Evolutionary conservation across 208 protist species (phyloP).

Genomic region (Crithidia sp.): DNA sequence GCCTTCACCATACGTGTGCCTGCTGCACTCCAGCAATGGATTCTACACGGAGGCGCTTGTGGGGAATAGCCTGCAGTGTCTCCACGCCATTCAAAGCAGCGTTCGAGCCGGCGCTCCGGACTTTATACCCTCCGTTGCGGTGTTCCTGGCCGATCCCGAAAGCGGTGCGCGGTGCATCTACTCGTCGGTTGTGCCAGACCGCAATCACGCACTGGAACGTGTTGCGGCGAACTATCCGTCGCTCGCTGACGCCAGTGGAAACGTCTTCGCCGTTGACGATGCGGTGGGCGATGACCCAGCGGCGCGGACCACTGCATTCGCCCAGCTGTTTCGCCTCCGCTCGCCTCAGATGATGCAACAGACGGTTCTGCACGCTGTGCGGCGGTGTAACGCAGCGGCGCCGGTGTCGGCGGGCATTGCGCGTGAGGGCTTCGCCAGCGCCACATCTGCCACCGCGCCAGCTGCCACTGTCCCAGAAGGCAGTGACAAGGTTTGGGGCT

Average conservation of each 20-base stretch:
- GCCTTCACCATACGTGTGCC: slow-evolving; percentile 39
- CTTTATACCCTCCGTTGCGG: slow-evolving; percentile 64
- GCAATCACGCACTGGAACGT: slow-evolving; percentile 47
- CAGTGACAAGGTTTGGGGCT: slow-evolving; percentile 46
- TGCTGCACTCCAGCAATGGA: slow-evolving; percentile 66
- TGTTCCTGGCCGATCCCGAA: slow-evolving; percentile 67
- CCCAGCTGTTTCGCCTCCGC: slow-evolving; percentile 36
- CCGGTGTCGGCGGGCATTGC: slow-evolving; percentile 1
- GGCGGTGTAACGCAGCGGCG: slow-evolving; percentile 1
- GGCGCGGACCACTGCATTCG: slow-evolving; percentile 25
- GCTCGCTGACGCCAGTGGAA: slow-evolving; percentile 18
- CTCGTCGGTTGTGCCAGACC: slow-evolving; percentile 51
- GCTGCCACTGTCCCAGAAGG: neutral
- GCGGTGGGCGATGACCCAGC: neutral
- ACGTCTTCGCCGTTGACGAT: slow-evolving; percentile 16
- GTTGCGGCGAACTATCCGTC: slow-evolving; percentile 23
- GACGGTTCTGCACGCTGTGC: slow-evolving; percentile 16
- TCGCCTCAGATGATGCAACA: slow-evolving; percentile 25
- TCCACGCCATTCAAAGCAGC: slow-evolving; percentile 58
- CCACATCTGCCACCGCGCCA: neutral
- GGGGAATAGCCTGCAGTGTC: slow-evolving; percentile 48
- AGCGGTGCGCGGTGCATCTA: slow-evolving; percentile 67
- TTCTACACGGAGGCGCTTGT: slow-evolving; percentile 52
- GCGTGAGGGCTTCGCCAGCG: slow-evolving; percentile 4
- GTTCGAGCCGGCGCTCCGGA: slow-evolving; percentile 45